Percentiles rank a stretch among this genome's conserved stretches.
Evolutionary conservation across 768 basidiomycete genomes (phyloP).

Genomic region (Tremella mesenterica): DNA sequence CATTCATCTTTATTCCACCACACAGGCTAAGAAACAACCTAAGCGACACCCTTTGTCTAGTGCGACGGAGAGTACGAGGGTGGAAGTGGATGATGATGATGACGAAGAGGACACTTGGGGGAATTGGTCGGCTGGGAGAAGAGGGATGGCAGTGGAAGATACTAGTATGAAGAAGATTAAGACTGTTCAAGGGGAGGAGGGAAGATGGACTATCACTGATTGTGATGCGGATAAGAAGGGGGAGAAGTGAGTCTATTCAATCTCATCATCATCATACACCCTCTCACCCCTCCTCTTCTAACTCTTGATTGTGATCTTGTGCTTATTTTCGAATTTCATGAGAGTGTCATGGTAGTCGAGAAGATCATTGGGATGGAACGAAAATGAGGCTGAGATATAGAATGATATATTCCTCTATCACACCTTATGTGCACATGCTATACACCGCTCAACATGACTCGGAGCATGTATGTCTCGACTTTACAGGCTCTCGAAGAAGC

Average conservation of each 20-base stretch:
- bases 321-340: too few species aligned
- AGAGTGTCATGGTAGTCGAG: too few species aligned
- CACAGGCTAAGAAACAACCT: conserved; percentile 50
- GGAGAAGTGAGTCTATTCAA: conserved; percentile 43
- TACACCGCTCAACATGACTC: conserved; percentile 35
- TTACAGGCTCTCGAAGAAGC: conserved; percentile 9
- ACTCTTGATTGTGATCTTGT: too few species aligned
- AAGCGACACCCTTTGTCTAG: conserved; percentile 45
- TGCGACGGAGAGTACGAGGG: conserved; percentile 2
- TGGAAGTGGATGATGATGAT: conserved; percentile 47
- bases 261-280: not conserved
- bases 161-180: conserved; percentile 43
- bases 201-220: conserved; percentile 91
- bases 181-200: conserved; percentile 64
- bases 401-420: conserved; percentile 84
- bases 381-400: conserved; percentile 45
- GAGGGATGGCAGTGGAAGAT: conserved; percentile 32
- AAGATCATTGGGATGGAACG: not conserved
- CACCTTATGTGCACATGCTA: conserved; percentile 42
- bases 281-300: too few species aligned
- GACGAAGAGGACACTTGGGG: conserved; percentile 50
- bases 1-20: conserved; percentile 63
- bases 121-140: conserved; percentile 4
- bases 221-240: conserved; percentile 80
- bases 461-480: conserved; percentile 38